These are phyloP conservation scores for Mycocentrospora acerina DNA, from an alignment of 2,329 filamentous ascomycete species.

Conservation along the genomic window DNA sequence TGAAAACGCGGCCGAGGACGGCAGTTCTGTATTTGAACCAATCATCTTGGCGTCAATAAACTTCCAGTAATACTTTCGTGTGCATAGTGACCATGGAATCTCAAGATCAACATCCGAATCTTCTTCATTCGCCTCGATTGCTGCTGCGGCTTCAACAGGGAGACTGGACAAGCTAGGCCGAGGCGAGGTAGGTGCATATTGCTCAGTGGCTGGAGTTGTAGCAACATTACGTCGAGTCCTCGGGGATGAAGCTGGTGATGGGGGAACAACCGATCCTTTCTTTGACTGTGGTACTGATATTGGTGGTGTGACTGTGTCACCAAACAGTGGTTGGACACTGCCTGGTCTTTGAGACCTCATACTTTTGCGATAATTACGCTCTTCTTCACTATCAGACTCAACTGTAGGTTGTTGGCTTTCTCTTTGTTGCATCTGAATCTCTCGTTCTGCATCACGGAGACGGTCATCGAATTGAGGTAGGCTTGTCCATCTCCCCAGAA, in stretches of 20 bases:
- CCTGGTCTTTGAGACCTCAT: background rate
- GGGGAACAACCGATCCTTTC: constrained; percentile 22
- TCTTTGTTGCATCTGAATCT: constrained; percentile 22
- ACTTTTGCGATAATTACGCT: constrained; percentile 5
- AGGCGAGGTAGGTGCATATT: constrained; percentile 24
- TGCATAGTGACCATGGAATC: constrained; percentile 41
- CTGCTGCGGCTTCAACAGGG: constrained; percentile 33
- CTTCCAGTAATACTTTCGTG: constrained; percentile 36
- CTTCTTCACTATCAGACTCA: constrained; percentile 39
- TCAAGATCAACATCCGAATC: constrained; percentile 33
- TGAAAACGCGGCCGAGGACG: constrained; percentile 25
- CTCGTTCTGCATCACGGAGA: constrained; percentile 26
- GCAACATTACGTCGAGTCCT: constrained; percentile 19
- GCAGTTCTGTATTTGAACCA: constrained; percentile 30
- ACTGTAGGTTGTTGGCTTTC: constrained; percentile 36
- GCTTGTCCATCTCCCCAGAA: constrained; percentile 37
- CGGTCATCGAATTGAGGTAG: constrained; percentile 33
- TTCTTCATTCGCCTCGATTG: constrained; percentile 33
- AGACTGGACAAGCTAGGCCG: constrained; percentile 26
- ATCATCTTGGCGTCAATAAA: constrained; percentile 36
- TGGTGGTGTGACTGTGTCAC: constrained; percentile 22
- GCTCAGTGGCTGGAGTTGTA: constrained; percentile 10
- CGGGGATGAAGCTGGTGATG: constrained; percentile 24
- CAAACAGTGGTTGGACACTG: constrained; percentile 31
- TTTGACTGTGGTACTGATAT: constrained; percentile 22